These are phyloP conservation scores for Populus simonii DNA, from an alignment of 345 rosid genomes.

Conservation along the genomic window DNA sequence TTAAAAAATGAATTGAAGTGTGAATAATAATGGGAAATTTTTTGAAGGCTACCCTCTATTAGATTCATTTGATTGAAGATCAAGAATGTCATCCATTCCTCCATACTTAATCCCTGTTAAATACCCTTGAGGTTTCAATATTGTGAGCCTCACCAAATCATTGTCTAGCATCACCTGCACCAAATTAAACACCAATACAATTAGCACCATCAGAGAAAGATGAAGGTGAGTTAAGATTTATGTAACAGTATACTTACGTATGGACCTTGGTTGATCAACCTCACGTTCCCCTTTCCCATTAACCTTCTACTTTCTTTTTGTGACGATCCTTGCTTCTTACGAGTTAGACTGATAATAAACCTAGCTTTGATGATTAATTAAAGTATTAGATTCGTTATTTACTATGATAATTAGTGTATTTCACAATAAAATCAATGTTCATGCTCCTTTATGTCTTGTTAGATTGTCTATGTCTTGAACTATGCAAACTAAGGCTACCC, in stretches of 20 bases:
- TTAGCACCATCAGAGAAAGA: not conserved
- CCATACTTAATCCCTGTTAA: conserved; percentile 33
- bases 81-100: conserved; percentile 36
- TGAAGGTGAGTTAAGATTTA: not conserved
- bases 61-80: conserved; percentile 29
- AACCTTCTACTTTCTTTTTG: not conserved
- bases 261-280: conserved; percentile 19
- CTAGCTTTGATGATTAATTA: too few relatives aligned
- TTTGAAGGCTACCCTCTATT: conserved; percentile 32
- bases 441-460: not conserved
- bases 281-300: conserved; percentile 25
- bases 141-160: conserved; percentile 25
- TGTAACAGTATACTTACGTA: conserved; percentile 17
- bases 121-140: conserved; percentile 30
- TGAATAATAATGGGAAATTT: not conserved
- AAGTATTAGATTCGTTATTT: not conserved
- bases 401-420: not conserved
- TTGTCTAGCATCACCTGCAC: conserved; percentile 29
- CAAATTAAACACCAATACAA: not conserved
- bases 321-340: not conserved
- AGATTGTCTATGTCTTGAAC: not conserved
- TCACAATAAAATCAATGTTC: not conserved
- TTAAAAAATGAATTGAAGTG: not conserved
- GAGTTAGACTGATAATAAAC: not conserved
- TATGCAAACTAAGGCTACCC: not conserved